Evolutionary conservation across 1,139 yeast species (phyloP).

Genomic region (Yarrowia galli): DNA sequence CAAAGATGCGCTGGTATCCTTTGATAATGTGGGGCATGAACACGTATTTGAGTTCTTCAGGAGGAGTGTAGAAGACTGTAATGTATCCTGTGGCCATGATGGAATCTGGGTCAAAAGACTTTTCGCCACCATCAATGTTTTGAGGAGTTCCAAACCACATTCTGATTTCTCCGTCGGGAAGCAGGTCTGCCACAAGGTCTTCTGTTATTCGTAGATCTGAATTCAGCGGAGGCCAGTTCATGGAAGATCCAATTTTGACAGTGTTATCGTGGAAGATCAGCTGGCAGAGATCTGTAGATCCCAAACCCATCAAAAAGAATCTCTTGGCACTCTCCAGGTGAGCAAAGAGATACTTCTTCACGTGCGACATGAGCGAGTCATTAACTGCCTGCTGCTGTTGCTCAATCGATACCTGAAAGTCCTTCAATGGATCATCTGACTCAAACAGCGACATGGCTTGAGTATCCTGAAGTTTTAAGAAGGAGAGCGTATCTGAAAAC

Average conservation of each 20-base stretch:
- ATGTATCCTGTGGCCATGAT: slow-evolving; percentile 12
- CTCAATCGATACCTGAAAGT: slow-evolving; percentile 5
- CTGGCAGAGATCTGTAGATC: slow-evolving; percentile 1
- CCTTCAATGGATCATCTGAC: not conserved
- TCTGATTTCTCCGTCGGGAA: not conserved
- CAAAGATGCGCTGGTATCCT: slow-evolving; percentile 9
- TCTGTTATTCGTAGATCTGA: slow-evolving; percentile 5
- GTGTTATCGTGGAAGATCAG: slow-evolving; percentile 5
- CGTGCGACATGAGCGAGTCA: slow-evolving; percentile 4
- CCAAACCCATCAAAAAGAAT: slow-evolving; percentile 6
- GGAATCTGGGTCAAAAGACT: not conserved
- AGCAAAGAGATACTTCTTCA: not conserved
- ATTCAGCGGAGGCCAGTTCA: slow-evolving; percentile 23
- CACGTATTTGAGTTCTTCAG: slow-evolving; percentile 18
- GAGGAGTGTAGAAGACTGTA: slow-evolving; percentile 22
- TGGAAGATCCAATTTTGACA: not conserved
- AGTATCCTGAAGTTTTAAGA: not conserved
- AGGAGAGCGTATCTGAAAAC: not conserved
- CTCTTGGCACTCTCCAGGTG: slow-evolving; percentile 13
- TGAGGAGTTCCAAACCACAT: slow-evolving; percentile 24
- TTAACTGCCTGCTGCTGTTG: slow-evolving; percentile 12
- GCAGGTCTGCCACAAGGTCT: not conserved
- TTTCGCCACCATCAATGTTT: not conserved
- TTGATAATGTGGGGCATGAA: not conserved
- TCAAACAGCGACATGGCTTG: not conserved